Conservation (phyloP, 1,284 basidiomycete genomes). For the Sanghuangporus weigelae region DNA sequence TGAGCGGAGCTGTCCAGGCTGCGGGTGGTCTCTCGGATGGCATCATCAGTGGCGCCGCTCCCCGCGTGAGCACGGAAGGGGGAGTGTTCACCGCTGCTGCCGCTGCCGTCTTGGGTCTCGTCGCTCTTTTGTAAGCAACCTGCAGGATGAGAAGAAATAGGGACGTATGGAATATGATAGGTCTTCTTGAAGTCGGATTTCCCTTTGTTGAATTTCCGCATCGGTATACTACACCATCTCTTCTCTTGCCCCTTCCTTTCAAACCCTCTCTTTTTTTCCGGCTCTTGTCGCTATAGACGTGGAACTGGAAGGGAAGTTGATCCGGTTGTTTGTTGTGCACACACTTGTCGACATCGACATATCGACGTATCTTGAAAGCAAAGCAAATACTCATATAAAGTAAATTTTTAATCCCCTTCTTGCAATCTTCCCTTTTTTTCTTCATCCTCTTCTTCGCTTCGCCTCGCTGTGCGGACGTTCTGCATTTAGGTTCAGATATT, state of each 20-base stretch:
- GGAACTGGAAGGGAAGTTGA: background rate
- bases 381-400: no score
- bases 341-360: background rate
- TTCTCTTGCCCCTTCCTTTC: background rate
- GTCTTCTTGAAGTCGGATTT: background rate
- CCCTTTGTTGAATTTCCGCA: background rate
- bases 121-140: conserved; percentile 19
- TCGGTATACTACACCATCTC: background rate
- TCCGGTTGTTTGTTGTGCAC: background rate
- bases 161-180: background rate
- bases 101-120: conserved; percentile 19
- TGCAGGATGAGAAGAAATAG: background rate
- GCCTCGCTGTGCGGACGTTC: background rate
- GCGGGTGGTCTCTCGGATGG: conserved; percentile 53
- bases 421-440: background rate
- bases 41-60: conserved; percentile 27
- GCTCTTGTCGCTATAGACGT: background rate
- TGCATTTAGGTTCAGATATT: no score
- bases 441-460: background rate
- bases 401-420: no score
- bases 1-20: conserved; percentile 57
- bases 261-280: background rate
- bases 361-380: no score
- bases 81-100: conserved; percentile 18
- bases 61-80: conserved; percentile 19